Percentiles rank a stretch among this genome's conserved stretches.
phyloP scores from a whole-genome alignment of 192 early-diverging fungal genomes.

The Backusella psychrophila region DNA sequence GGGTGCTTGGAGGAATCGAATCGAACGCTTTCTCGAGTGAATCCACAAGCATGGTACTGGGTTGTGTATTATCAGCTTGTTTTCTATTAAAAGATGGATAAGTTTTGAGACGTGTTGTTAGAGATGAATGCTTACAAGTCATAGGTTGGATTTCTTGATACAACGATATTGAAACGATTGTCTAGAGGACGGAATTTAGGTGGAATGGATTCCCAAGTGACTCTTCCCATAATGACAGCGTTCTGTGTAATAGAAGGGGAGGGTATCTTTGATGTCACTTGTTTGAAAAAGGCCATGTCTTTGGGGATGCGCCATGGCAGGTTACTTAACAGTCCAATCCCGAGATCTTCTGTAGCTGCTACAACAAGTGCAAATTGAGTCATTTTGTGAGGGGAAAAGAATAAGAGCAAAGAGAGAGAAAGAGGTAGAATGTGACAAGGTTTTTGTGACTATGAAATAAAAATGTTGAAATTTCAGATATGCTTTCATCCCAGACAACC shows the following conservation, averaged over 20 bases:
- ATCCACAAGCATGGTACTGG: constrained; percentile 36
- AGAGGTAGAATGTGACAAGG: not conserved
- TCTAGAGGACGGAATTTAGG: constrained; percentile 74
- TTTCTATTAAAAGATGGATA: constrained; percentile 20
- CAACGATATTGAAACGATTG: constrained; percentile 79
- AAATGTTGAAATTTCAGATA: not conserved
- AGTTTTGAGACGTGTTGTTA: not conserved
- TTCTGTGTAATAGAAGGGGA: constrained; percentile 42
- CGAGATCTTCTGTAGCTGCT: constrained; percentile 70
- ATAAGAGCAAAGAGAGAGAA: not conserved
- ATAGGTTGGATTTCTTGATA: constrained; percentile 63
- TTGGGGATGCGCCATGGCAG: constrained; percentile 87
- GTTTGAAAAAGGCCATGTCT: constrained; percentile 85
- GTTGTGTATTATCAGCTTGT: constrained; percentile 14
- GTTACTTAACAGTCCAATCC: constrained; percentile 69
- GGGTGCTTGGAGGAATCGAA: constrained; percentile 39
- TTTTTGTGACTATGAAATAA: not conserved
- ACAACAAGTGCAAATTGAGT: constrained; percentile 64
- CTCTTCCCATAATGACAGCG: constrained; percentile 91
- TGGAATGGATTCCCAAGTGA: constrained; percentile 94
- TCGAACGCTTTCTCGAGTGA: constrained; percentile 54
- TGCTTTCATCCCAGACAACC: not conserved
- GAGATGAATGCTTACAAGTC: constrained; percentile 25
- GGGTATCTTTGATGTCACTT: constrained; percentile 54
- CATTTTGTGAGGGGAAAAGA: constrained; percentile 4